Conservation (phyloP, 2,329 filamentous ascomycete species). For the Orbilia blumenaviensis region DNA sequence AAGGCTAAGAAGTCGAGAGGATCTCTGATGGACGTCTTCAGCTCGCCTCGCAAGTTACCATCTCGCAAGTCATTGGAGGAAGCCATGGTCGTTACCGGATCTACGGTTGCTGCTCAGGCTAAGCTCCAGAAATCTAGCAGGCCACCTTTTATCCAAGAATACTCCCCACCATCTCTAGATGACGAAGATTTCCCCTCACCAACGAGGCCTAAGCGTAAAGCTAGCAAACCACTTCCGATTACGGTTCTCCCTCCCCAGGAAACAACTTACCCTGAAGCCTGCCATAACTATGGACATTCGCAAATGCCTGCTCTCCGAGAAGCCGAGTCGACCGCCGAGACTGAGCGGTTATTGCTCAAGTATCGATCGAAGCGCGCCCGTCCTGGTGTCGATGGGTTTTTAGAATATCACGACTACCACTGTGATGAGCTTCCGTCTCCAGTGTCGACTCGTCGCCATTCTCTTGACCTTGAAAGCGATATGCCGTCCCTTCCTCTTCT, state of each 20-base stretch:
- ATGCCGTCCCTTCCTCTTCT: conserved; percentile 34
- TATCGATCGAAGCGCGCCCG: conserved; percentile 45
- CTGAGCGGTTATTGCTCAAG: conserved; percentile 32
- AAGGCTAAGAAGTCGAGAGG: conserved; percentile 45
- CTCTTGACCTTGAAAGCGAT: conserved; percentile 40
- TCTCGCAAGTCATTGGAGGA: conserved; percentile 46
- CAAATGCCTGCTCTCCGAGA: conserved; percentile 25
- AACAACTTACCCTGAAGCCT: conserved; percentile 16
- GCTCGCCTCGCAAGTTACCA: conserved; percentile 48
- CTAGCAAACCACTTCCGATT: conserved; percentile 49
- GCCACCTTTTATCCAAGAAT: conserved; percentile 39
- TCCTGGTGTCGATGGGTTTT: conserved; percentile 10
- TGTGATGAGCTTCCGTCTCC: conserved; percentile 39
- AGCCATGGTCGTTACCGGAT: conserved; percentile 48
- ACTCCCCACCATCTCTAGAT: conserved; percentile 40
- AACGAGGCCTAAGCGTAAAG: conserved; percentile 45
- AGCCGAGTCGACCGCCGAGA: conserved; percentile 12
- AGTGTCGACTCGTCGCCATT: conserved; percentile 40
- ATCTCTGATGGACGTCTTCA: conserved; percentile 46
- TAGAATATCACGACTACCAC: conserved; percentile 10
- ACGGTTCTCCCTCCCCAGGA: conserved; percentile 47
- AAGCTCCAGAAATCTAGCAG: conserved; percentile 43
- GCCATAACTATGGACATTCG: conserved; percentile 25
- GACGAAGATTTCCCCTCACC: conserved; percentile 39
- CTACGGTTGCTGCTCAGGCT: conserved; percentile 44